A percentile compares a stretch with the other conserved stretches of the same genome.
Conservation (phyloP, 2,329 filamentous ascomycete genomes). For the Ascochyta koolunga region DNA sequence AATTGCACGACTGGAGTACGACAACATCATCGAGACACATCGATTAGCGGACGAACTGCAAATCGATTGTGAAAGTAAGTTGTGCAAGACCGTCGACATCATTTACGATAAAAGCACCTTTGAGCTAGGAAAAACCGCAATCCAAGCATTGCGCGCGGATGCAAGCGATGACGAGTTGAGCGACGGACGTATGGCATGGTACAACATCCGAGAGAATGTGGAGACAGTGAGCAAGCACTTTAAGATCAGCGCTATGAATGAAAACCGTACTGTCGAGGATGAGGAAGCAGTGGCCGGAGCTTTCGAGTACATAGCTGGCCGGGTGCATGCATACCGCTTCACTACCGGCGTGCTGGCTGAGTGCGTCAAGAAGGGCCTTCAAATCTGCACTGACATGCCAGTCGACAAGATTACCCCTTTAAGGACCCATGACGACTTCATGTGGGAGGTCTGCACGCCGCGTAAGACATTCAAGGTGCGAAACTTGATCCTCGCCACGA, state of each 20-base stretch:
- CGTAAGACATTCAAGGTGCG: constrained; percentile 22
- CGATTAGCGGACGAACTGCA: constrained; percentile 56
- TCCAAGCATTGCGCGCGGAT: constrained; percentile 31
- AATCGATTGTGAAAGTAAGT: constrained; percentile 54
- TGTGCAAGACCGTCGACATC: constrained; percentile 63
- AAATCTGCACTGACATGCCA: constrained; percentile 37
- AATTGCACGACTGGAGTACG: constrained; percentile 50
- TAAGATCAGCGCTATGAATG: constrained; percentile 23
- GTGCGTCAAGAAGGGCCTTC: constrained; percentile 36
- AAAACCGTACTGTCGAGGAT: constrained; percentile 20
- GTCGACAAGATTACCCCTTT: constrained; percentile 26
- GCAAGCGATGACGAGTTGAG: constrained; percentile 30
- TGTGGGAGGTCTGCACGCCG: constrained; percentile 30
- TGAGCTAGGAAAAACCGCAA: constrained; percentile 32
- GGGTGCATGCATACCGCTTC: constrained; percentile 43
- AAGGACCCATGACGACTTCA: neutral
- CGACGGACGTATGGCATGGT: constrained; percentile 36
- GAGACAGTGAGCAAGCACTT: constrained; percentile 26
- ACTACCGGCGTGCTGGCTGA: constrained; percentile 32
- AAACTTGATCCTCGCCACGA: constrained; percentile 42
- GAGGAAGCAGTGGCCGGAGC: constrained; percentile 34
- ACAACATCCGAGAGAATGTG: constrained; percentile 26
- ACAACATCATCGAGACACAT: constrained; percentile 61
- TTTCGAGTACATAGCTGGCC: constrained; percentile 42
- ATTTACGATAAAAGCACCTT: constrained; percentile 56